Conservation (phyloP, 2,329 filamentous ascomycete genomes). For the Botrytis fragariae region DNA sequence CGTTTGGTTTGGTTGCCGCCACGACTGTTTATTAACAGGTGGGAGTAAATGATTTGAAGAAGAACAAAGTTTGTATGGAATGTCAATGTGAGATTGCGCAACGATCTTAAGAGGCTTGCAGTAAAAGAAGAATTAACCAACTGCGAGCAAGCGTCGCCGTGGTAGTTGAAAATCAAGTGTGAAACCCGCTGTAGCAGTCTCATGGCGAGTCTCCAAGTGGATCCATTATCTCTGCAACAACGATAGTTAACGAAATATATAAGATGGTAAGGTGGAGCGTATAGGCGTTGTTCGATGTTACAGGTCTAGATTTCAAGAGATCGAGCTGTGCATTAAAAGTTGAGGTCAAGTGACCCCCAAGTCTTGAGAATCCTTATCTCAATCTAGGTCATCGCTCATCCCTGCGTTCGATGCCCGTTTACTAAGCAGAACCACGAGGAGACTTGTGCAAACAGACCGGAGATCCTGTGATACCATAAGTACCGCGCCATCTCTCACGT, state of each 20-base stretch:
- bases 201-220: background rate
- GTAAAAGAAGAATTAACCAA: fast-evolving
- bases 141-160: background rate
- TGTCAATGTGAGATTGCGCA: background rate
- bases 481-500: too few species aligned
- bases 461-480: too few species aligned
- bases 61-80: background rate
- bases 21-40: background rate
- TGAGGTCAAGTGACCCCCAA: background rate
- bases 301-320: background rate
- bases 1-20: background rate
- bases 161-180: fast-evolving
- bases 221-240: background rate
- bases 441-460: too few species aligned
- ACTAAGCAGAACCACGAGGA: too few species aligned
- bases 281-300: fast-evolving
- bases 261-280: fast-evolving
- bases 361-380: background rate
- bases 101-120: fast-evolving
- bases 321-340: background rate
- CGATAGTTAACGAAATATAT: fast-evolving
- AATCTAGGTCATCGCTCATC: background rate
- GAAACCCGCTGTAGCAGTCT: background rate
- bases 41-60: background rate
- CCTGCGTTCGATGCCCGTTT: background rate